A percentile compares a stretch with the other conserved stretches of the same genome.
phyloP scores from a whole-genome alignment of 1,139 yeast genomes.

The Taphrina deformans region DNA sequence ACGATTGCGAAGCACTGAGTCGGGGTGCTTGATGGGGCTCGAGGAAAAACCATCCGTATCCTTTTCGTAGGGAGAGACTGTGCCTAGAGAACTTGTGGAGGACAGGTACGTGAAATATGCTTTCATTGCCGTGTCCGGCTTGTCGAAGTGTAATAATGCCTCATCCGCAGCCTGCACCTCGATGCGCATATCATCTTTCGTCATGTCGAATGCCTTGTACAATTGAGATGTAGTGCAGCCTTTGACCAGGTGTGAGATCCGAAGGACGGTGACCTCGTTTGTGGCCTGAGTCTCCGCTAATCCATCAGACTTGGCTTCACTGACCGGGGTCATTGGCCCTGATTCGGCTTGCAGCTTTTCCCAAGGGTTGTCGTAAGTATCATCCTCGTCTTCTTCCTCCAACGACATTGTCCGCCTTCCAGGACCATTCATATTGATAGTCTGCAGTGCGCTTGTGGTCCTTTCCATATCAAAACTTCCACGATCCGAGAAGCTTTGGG shows the following conservation, averaged over 20 bases:
- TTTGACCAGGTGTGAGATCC: constrained; percentile 20
- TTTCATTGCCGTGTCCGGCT: constrained; percentile 22
- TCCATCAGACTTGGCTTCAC: not conserved
- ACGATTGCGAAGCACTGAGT: not conserved
- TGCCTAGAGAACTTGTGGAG: constrained; percentile 32
- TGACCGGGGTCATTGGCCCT: constrained; percentile 10
- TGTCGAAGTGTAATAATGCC: constrained; percentile 29
- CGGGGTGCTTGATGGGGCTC: not conserved
- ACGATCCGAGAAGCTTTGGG: constrained; percentile 20
- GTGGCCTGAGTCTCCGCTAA: not conserved
- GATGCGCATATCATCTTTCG: constrained; percentile 20
- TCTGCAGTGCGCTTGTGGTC: constrained; percentile 8
- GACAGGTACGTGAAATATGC: constrained; percentile 34
- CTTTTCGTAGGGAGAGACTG: constrained; percentile 24
- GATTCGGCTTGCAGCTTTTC: not conserved
- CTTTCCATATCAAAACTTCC: constrained; percentile 8
- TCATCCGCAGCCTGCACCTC: constrained; percentile 19
- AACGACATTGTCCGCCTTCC: constrained; percentile 17
- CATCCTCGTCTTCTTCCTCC: constrained; percentile 16
- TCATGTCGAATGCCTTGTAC: constrained; percentile 27
- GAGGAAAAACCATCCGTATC: not conserved
- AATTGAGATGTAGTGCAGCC: constrained; percentile 17
- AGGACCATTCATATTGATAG: not conserved
- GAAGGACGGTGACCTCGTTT: constrained; percentile 18
- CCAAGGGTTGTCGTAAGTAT: not conserved